Base-by-base conservation (phyloP, 148 eudicot species). In the Suaeda aralocaspica region DNA sequence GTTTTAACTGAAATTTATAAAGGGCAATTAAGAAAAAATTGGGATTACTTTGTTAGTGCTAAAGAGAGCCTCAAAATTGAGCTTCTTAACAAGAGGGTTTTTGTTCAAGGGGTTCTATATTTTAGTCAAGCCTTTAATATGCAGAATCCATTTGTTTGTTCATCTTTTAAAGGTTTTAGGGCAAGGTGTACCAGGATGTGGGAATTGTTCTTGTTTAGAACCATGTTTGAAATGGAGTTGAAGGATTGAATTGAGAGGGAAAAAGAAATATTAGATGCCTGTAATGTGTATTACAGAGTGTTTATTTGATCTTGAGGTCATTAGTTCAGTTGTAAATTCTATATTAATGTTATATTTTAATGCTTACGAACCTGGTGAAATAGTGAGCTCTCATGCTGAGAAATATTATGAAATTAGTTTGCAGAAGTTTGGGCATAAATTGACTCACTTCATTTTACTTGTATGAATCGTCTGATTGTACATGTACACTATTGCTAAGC, bases 161-260 rank as follows among this genome's bases (percentile, higher is more conserved):
- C 41, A 36, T 4, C 41, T 36, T n/a, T n/a, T n/a, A n/a, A 42
- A 34, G 64, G 55, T 73, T 64, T 45, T 29, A 70, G 25, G 39
- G 66, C 56, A 19, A 28, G 24, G 13, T 64, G 71, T 13, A 29
- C 25, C 1, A 52, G 51, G 55, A 44, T 55, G 21, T 56, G 26
- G 8, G 41, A 36, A 36, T 16, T 13, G 50, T 34, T 55, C 51
- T 26, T 3, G n/a, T 63, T 19, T 72, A 14, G 7, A 36, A 53
- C 4, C 7, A 14, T 18, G 61, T 36, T 22, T 26, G 39, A 50
- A 10, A 28, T 59, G 46, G 24, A 48, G 58, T 71, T 18, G 15
- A 31, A 46, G 45, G 31, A 22, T 30, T 19, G 33, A 46, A 22
- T 48, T 60, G 45, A 7, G 46, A 33, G 15, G 66, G 16, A 49